Base-by-base conservation (phyloP, 768 basidiomycete species). In the Boletus subcaerulescens region DNA sequence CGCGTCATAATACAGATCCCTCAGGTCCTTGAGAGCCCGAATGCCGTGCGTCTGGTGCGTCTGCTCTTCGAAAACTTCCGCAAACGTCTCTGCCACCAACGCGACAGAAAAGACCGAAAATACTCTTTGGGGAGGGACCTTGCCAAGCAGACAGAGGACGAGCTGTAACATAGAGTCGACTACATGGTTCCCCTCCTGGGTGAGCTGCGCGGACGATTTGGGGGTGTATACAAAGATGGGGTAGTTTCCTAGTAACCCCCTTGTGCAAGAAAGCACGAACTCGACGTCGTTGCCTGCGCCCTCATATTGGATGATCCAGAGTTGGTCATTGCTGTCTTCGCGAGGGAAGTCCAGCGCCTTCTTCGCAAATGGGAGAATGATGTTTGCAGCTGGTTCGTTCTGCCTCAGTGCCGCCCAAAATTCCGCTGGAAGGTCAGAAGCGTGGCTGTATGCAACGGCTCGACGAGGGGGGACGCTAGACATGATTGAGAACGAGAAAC, bases 91-190 rank as follows among this genome's bases (percentile, higher is more conserved):
- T 4, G 81, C 70, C 17, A 89, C 69, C 7, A 63, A 59, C 5
- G 81, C 74, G 6, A 77, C 73, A 2, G 84, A 81, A 59, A 88
- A 91, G 10, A 89, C 75, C 2, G 89, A 87, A 65, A 84, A 91
- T 0, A 86, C 74, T 12, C 86, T 75, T 31, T 70, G 62, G 5
- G 54, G 49, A 12, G 71, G 68, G 18, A 81, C 72, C 4, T 60
- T 47, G 0, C 48, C 58, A 10, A 66, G 58, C 12, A 90, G 70
- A 11, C 66, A 71, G 1, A 59, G 46, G 3, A 77, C 80, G 9
- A 88, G 71, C 14, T 64, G 55, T 2, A 55, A 42, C 29, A 91
- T 65, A 12, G 79, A 74, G 6, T 72, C 73, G 3, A 61, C 52
- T 14, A 82, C 64, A 38, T 36, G 12, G 0, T 32, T 20, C 36